Base-by-base conservation (phyloP, 345 rosid species). In the Populus euphratica region DNA sequence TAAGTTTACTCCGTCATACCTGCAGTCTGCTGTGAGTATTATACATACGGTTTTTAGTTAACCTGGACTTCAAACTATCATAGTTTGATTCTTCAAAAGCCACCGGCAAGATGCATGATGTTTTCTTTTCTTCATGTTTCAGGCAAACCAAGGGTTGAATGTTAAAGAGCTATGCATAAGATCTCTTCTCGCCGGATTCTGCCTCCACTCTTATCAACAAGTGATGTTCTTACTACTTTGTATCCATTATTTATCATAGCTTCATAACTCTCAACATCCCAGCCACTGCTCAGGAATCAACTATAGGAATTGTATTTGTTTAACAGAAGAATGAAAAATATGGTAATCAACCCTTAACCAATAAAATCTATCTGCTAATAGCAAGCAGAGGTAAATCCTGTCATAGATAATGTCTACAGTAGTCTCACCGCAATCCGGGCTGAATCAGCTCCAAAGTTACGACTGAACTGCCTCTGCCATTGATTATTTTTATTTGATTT, bases 131-230 rank as follows among this genome's bases (percentile, higher is more conserved):
- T 77, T 8, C 76, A 73, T 75, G 62, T 35, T 73, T 70, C 89
- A 95, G 98, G 90, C 92, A 59, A 85, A 85, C 50, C 83, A 87
- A 80, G 94, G 93, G 7, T 50, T 90, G 79, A 82, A 87, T 69
- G 77, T 86, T 1, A 90, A 74, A 82, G 86, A 89, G 83, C 85
- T 93, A 27, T 89, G 83, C 70, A 17, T 84, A 39, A 89, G 86
- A 85, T 84, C 91, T 72, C 86, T 93, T 63, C 74, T 92, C 31
- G 81, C 94, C 44, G 99, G 97, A 2, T 77, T 93, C 83, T 91
- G 97, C 85, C 81, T 91, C 82, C 94, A 91, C 64, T 76, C 88
- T 70, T 93, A 92, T 82, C 98, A 93, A 84, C 97, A 95, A 93
- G 96, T 93, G 66, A 80, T 41, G 72, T 5, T 2, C 66, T 63